These are phyloP conservation scores for Plasmodium malariae DNA, from an alignment of 169 alveolate genomes.

Conservation along the genomic window DNA sequence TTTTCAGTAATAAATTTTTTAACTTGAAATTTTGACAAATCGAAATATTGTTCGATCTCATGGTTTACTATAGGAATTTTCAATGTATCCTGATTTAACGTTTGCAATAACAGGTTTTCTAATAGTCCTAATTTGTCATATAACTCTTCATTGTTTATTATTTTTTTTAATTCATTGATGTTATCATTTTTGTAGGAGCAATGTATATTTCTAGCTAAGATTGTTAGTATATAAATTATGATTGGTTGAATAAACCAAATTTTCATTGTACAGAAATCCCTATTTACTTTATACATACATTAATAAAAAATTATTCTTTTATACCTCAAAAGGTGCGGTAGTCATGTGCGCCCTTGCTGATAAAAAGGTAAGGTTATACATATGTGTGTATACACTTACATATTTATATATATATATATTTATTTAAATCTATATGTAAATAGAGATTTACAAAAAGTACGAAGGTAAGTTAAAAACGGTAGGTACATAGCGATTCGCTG, in stretches of 20 bases:
- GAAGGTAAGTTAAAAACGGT: too few relatives aligned
- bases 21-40: slow-evolving; percentile 22
- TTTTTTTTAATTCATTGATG: slow-evolving; percentile 34
- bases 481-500: too few relatives aligned
- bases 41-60: background rate
- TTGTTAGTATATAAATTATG: slow-evolving; percentile 18
- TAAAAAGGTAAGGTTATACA: too few relatives aligned
- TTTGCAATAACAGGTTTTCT: slow-evolving; percentile 23
- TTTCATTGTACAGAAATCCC: slow-evolving; percentile 45
- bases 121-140: slow-evolving; percentile 8
- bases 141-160: slow-evolving; percentile 28
- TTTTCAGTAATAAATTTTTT: background rate
- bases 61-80: slow-evolving; percentile 29
- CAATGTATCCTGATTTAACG: slow-evolving; percentile 39
- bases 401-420: too few relatives aligned
- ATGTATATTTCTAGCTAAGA: slow-evolving; percentile 13
- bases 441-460: too few relatives aligned
- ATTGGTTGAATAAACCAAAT: slow-evolving; percentile 40
- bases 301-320: too few relatives aligned
- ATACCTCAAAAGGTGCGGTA: too few relatives aligned
- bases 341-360: too few relatives aligned
- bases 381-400: too few relatives aligned
- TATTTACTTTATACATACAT: too few relatives aligned
- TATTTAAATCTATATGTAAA: too few relatives aligned
- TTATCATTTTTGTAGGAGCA: slow-evolving; percentile 33